Evolutionary conservation across 768 basidiomycete genomes (phyloP).

Genomic region (Leccinum arenicola): DNA sequence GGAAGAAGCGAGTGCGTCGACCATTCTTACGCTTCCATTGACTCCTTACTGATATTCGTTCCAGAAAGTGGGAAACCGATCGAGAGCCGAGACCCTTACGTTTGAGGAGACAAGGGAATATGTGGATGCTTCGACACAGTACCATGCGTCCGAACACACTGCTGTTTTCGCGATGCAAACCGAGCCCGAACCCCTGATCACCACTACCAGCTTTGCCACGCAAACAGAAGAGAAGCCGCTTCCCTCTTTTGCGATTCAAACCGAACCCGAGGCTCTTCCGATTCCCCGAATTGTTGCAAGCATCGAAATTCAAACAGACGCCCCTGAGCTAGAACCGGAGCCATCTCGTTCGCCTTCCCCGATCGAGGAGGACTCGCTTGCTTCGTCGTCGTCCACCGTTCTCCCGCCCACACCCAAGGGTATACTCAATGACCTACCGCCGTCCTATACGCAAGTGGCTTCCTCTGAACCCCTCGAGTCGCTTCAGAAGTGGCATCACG

Average conservation of each 20-base stretch:
- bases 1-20: conserved; percentile 65
- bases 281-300: conserved; percentile 35
- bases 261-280: conserved; percentile 35
- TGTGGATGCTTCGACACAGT: conserved; percentile 69
- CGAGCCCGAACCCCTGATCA: conserved; percentile 50
- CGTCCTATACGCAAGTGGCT: conserved; percentile 65
- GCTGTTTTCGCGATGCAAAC: conserved; percentile 55
- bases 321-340: conserved; percentile 33
- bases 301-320: conserved; percentile 65
- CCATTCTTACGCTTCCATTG: not conserved
- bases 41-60: conserved; percentile 14
- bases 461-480: conserved; percentile 51
- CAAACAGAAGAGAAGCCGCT: conserved; percentile 49
- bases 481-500: conserved; percentile 71
- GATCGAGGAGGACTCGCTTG: conserved; percentile 50
- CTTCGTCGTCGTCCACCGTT: conserved; percentile 73
- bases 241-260: conserved; percentile 36
- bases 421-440: conserved; percentile 55
- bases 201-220: conserved; percentile 44
- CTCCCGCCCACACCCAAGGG: conserved; percentile 69
- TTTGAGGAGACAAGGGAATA: conserved; percentile 72
- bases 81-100: conserved; percentile 41
- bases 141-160: conserved; percentile 55
- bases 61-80: conserved; percentile 68
- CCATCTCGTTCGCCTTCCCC: conserved; percentile 47